Evolutionary conservation across 73 alveolate genomes (phyloP), one percentile per base, ranked within the genome.

Genomic region (Strombidium stylifer): DNA sequence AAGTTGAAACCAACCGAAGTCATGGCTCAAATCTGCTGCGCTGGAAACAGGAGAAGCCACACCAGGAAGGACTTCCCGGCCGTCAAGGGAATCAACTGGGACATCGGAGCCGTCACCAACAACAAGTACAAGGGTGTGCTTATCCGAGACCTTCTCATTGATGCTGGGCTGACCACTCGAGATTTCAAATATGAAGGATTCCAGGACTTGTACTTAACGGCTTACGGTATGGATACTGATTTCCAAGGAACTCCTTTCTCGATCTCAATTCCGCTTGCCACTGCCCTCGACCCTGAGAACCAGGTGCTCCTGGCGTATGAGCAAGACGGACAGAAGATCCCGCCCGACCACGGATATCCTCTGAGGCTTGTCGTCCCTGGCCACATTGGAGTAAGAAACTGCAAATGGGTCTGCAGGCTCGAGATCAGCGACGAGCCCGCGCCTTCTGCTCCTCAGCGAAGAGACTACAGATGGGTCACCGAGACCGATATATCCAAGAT

Each of bases 301-400:
- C 93, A 87, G 47, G 89, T 82, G 26, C 35, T 87, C 4, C 20
- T 87, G 36, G 90, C 93, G 34, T 82, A 68, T 60, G 87, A 83
- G 34, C 64, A 75, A 81, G 83, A 87, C 58, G 96, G 83, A 4
- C 84, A 87, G 36, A 48, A 73, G 28, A 20, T 87, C 59, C 60
- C 69, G 24, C 25, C 18, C 30, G 96, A 87, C 59, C 96, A 87
- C 48, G 96, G 96, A 44, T 81, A 39, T 37, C 96, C 96, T 3
- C 61, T 87, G 30, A 73, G 96, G 25, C 50, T 73, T 18, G 60
- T 87, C 37, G 83, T 83, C 28, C 94, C 94, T 39, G 94, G 94
- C 27, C 42, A 20, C 50, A 64, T 73, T 0, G 94, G 94, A 16
- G 84, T 66, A 8, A 79, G 94, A 45, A 78, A 76, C 6, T 67